Evolutionary conservation across 768 basidiomycete genomes (phyloP), one percentile per base, ranked within the genome.

Genomic region (Candolleomyces efflorescens): DNA sequence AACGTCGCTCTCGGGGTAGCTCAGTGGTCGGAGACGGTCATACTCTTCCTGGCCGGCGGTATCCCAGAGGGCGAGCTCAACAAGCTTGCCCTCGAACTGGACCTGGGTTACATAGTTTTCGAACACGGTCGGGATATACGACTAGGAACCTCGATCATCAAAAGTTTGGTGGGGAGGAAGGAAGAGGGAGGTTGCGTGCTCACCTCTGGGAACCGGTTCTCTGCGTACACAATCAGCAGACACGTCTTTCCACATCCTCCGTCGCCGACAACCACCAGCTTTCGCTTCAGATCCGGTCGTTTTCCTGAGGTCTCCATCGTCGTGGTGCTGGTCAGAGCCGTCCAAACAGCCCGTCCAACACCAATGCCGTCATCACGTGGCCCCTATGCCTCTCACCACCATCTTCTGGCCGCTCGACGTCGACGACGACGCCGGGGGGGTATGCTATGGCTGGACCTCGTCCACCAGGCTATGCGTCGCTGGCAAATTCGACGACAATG

Each of bases 21-120:
- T 90, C 61, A 94, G 78, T 18, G 91, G 90, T 63, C 91, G 81
- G 56, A 94, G 80, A 61, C 90, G 82, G 71, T 95, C 93, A 72
- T 97, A 98, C 75, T 98, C 94, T 73, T 98, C 94, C 71, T 97
- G 94, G 24, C 94, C 94, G 0, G 94, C 94, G 0, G 94, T 98
- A 73, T 98, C 94, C 94, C 96, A 99, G 17, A 99, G 79, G n/a
- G 97, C 96, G 44, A 99, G 82, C 67, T 97, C 93, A 60, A 99
- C 86, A 18, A 90, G 77, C 73, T 94, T 94, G 56, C 89, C 87
- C 23, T 95, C 93, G 65, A 89, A 92, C 50, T 84, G 78, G 38
- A 94, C 89, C 62, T 90, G 86, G 12, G 90, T 92, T 55, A 93
- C 90, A 66, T 94, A 94, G 80, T 93, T 94, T 72, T 95, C 93